Base-by-base conservation (phyloP, 1,139 yeast species). In the Saccharomyces hybrid region DNA sequence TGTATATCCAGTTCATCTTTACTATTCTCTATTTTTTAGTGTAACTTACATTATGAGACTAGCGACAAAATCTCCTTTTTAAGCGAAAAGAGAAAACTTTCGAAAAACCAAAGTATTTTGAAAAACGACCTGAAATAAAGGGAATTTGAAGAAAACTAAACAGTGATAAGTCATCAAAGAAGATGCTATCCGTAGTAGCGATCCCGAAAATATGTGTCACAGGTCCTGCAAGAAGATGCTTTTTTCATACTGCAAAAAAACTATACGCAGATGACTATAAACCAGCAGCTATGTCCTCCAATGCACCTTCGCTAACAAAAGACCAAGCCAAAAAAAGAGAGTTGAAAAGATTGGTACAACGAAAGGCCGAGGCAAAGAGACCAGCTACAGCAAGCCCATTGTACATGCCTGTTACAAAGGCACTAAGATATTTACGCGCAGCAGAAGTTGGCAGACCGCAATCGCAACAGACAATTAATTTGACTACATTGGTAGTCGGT, bases 371-470 rank as follows among this genome's bases (percentile, higher is more conserved):
- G 29, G 71, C 71, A 16, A 64, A 62, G 49, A 57, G 56, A 44
- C 77, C 81, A 1, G 81, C 87, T 1, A 68, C 69, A 49, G 63
- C 68, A 20, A 80, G 78, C 56, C 88, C 90, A 1, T 73, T 86
- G 52, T 85, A 83, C 67, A 83, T 88, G 85, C 84, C 82, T 49
- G 77, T 88, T 11, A 81, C 88, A 11, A 71, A 74, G 23, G 98
- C 97, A 1, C 71, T 90, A 69, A 79, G 85, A 64, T 90, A 84
- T 65, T 69, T 93, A 55, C 78, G 97, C 59, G 96, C 98, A 0
- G 82, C 91, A 4, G 96, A 90, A 70, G 95, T 89, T 5, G 98
- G 98, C 4, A 82, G 87, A 64, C 82, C 93, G 2, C 74, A 79
- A 3, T 72, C 76, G 26, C 83, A 84, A 61, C 82, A 93, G 31